Conservation (phyloP, 257 asterid genomes). For the Petrea volubilis region DNA sequence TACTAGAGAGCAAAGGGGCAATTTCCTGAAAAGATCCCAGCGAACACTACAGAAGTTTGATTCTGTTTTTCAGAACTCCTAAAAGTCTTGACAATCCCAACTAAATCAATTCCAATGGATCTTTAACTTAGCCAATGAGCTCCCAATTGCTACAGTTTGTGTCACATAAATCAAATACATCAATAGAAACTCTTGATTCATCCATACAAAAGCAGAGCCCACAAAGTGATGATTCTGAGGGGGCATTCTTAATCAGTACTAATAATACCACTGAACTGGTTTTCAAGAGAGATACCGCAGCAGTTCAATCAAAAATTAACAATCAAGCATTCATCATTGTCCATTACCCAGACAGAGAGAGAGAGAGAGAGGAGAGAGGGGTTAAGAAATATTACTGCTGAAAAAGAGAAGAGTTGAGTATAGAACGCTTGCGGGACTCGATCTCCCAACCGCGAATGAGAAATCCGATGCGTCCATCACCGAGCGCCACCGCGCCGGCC, state of each 20-base stretch:
- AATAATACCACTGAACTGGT: constrained; percentile 1
- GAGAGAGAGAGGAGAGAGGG: background rate
- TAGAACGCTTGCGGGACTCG: constrained; percentile 77
- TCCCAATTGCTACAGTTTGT: background rate
- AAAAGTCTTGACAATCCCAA: background rate
- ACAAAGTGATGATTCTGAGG: constrained; percentile 14
- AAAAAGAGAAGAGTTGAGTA: constrained; percentile 73
- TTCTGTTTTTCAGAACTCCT: background rate
- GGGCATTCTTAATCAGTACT: background rate
- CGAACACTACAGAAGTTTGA: background rate
- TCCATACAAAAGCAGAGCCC: constrained; percentile 14
- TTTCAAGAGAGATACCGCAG: background rate
- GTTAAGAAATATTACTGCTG: constrained; percentile 44
- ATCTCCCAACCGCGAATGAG: constrained; percentile 76
- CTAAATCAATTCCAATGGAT: background rate
- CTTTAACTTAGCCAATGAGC: background rate
- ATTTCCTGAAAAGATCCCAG: constrained; percentile 2
- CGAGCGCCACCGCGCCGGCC: constrained; percentile 58
- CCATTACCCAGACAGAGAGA: background rate
- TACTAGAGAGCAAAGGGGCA: background rate
- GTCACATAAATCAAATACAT: background rate
- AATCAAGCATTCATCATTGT: constrained; percentile 3
- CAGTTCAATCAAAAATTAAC: constrained; percentile 10
- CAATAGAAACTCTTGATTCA: background rate
- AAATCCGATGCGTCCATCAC: constrained; percentile 46